Evolutionary conservation across 2,329 filamentous ascomycete species (phyloP).

Genomic region (Coleophoma eucalyptorum): DNA sequence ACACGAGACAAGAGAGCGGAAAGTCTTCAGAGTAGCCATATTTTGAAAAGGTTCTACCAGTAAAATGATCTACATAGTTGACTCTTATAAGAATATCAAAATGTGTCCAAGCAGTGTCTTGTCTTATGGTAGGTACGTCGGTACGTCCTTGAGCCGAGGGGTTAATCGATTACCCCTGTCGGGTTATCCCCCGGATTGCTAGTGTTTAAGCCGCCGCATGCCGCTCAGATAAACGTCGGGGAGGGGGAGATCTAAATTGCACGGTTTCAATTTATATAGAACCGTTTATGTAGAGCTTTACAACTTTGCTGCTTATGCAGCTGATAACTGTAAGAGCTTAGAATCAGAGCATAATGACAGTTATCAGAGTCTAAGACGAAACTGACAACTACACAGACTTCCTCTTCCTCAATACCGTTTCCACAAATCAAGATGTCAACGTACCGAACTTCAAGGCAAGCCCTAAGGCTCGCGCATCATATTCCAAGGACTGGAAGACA

Average conservation of each 20-base stretch:
- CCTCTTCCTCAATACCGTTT: neutral
- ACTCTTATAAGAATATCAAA: neutral
- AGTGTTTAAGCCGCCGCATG: neutral
- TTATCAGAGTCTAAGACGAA: too few species aligned
- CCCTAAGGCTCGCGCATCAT: conserved; percentile 24
- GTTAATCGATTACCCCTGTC: neutral
- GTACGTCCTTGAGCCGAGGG: conserved; percentile 1
- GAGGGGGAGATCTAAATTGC: too few species aligned
- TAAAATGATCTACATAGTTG: neutral
- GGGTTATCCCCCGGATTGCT: neutral
- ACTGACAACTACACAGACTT: neutral
- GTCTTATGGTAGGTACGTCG: too few species aligned
- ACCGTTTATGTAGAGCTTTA: too few species aligned
- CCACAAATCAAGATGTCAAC: conserved; percentile 27
- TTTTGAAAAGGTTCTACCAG: conserved; percentile 1
- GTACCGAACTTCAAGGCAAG: conserved; percentile 41
- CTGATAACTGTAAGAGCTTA: too few species aligned
- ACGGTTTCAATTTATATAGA: too few species aligned
- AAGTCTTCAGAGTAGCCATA: conserved; percentile 21
- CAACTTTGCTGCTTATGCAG: neutral
- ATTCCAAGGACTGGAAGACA: too few species aligned
- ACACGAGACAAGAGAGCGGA: conserved; percentile 7
- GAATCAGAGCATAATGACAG: too few species aligned
- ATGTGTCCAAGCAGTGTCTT: conserved; percentile 1
- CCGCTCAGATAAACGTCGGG: neutral